phyloP scores from a whole-genome alignment of 2,329 filamentous ascomycete species.

The Colletotrichum lupini region DNA sequence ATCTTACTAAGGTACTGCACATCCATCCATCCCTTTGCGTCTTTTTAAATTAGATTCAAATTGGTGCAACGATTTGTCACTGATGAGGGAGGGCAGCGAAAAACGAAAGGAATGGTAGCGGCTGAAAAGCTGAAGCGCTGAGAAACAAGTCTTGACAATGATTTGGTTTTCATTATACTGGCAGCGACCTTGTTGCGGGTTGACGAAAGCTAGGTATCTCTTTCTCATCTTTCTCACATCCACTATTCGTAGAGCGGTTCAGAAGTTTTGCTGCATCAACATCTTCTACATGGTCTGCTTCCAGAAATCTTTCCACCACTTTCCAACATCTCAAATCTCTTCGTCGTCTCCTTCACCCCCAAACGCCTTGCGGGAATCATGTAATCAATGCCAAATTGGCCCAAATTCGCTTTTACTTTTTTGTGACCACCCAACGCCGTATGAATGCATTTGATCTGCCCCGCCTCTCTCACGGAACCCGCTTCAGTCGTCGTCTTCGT shows the following conservation, averaged over 20 bases:
- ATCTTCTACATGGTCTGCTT: not conserved
- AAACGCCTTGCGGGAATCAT: constrained; percentile 34
- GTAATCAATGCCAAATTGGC: constrained; percentile 29
- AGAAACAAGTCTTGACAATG: not conserved
- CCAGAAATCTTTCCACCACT: not conserved
- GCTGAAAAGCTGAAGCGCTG: not conserved
- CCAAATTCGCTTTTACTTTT: constrained; percentile 28
- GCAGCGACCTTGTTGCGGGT: not conserved
- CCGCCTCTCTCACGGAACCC: not conserved
- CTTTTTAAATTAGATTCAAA: not conserved
- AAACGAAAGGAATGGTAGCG: not conserved
- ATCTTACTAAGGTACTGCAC: too few relatives aligned
- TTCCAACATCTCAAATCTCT: not conserved
- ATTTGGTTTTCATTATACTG: not conserved
- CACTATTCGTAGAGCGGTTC: not conserved
- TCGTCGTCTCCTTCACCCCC: constrained; percentile 9
- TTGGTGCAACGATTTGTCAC: not conserved
- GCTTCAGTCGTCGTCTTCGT: constrained; percentile 51
- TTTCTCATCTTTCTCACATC: not conserved
- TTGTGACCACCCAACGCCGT: constrained; percentile 38
- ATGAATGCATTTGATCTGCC: constrained; percentile 33
- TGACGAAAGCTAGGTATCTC: not conserved
- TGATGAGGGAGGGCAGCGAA: not conserved
- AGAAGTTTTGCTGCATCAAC: not conserved
- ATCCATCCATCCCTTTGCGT: not conserved